phyloP scores from a whole-genome alignment of 345 rosid genomes.

The Syzygium aromaticum region DNA sequence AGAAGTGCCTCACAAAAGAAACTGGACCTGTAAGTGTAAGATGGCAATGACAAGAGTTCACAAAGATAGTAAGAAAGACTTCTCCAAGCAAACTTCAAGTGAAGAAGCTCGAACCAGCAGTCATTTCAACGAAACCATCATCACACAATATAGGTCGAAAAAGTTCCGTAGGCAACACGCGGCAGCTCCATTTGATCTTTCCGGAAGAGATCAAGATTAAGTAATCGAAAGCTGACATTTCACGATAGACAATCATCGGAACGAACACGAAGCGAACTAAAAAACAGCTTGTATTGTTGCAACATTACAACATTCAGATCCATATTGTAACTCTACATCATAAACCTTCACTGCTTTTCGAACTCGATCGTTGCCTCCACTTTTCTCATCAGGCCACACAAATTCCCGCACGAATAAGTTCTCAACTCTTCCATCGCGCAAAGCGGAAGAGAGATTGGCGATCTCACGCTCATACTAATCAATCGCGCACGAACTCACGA shows the following conservation, averaged over 20 bases:
- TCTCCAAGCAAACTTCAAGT: background rate
- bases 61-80: background rate
- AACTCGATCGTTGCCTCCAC: background rate
- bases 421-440: background rate
- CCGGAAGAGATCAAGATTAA: background rate
- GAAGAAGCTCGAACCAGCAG: background rate
- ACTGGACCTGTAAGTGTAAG: conserved; percentile 32
- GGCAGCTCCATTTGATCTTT: background rate
- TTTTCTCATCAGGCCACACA: background rate
- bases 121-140: background rate
- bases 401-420: background rate
- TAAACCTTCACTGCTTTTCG: background rate
- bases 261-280: background rate
- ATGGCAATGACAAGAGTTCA: background rate
- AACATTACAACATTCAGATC: background rate
- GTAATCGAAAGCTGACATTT: background rate
- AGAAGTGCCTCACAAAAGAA: conserved; percentile 43
- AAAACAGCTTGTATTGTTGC: background rate
- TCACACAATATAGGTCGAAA: background rate
- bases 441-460: background rate
- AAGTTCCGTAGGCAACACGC: background rate
- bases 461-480: background rate
- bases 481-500: background rate
- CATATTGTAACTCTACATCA: background rate
- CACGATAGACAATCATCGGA: background rate